A percentile compares a stretch with the other conserved stretches of the same genome.
These are phyloP conservation scores for Bothriochloa decipiens DNA, from an alignment of 176 grass and related monocot species.

Conservation along the genomic window DNA sequence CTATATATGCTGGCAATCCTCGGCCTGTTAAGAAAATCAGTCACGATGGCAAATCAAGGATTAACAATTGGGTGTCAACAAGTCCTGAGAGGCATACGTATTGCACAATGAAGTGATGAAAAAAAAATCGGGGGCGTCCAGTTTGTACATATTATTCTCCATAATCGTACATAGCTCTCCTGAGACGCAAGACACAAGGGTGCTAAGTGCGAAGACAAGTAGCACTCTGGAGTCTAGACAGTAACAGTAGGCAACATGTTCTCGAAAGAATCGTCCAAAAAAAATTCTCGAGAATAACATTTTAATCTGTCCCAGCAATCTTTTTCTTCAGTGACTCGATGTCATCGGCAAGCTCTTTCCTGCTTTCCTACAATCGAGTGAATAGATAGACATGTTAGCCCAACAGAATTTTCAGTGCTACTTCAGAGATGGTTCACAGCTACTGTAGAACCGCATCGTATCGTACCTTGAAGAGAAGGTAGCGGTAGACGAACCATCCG, in stretches of 20 bases:
- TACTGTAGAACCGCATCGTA: no score
- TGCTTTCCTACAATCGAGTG: constrained; percentile 59
- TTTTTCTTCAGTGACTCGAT: constrained; percentile 82
- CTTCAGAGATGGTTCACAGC: background rate
- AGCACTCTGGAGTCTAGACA: constrained; percentile 29
- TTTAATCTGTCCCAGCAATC: constrained; percentile 71
- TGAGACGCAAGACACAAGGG: background rate
- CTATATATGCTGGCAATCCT: no score
- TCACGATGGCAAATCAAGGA: no score
- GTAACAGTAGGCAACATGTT: background rate
- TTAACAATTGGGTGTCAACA: no score
- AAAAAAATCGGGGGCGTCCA: no score
- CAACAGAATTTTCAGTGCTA: background rate
- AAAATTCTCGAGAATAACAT: constrained; percentile 23
- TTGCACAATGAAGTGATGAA: background rate
- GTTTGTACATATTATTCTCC: background rate
- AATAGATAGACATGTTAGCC: background rate
- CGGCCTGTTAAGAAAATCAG: no score
- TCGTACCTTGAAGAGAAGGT: constrained; percentile 94
- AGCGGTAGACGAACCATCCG: constrained; percentile 96
- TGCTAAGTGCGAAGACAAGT: background rate
- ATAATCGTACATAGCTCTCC: background rate
- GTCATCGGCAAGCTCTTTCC: constrained; percentile 71
- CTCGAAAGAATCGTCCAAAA: constrained; percentile 29
- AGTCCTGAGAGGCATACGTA: no score